phyloP scores from a whole-genome alignment of 768 basidiomycete genomes.

The Phanerochaete carnosa region DNA sequence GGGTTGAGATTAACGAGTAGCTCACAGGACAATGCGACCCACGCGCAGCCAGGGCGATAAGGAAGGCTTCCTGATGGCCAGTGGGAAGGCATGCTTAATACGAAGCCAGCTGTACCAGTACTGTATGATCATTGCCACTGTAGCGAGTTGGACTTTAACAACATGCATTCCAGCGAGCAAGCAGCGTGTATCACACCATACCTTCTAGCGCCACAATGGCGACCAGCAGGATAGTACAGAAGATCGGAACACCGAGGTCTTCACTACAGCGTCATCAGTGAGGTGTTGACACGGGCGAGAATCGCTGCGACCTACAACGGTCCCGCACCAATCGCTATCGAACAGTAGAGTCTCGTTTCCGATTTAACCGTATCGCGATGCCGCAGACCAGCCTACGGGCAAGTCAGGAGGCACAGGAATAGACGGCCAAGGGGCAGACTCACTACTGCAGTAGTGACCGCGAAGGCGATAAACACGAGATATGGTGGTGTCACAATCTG shows the following conservation, averaged over 20 bases:
- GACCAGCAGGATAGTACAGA: conserved; percentile 38
- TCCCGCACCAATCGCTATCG: conserved; percentile 23
- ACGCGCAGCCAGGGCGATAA: conserved; percentile 23
- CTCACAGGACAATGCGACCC: neutral
- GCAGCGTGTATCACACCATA: conserved; percentile 16
- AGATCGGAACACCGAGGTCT: conserved; percentile 36
- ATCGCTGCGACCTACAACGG: conserved; percentile 32
- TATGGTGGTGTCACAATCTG: conserved; percentile 38
- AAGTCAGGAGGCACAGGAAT: neutral
- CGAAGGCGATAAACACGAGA: conserved; percentile 40
- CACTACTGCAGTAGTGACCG: conserved; percentile 29
- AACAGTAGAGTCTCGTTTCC: conserved; percentile 42
- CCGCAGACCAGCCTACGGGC: conserved; percentile 11
- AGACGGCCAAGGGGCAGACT: neutral
- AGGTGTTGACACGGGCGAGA: neutral
- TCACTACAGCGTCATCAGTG: conserved; percentile 1
- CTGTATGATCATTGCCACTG: conserved; percentile 42
- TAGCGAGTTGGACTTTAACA: conserved; percentile 3
- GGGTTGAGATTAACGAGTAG: neutral
- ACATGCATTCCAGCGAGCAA: neutral
- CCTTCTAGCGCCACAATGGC: conserved; percentile 46
- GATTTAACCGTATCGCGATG: neutral
- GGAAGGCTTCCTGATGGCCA: conserved; percentile 12
- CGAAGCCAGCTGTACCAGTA: conserved; percentile 38
- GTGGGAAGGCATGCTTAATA: conserved; percentile 19